Evolutionary conservation across 78 protist species (phyloP).

Genomic region (Dictyostelium citrinum): DNA sequence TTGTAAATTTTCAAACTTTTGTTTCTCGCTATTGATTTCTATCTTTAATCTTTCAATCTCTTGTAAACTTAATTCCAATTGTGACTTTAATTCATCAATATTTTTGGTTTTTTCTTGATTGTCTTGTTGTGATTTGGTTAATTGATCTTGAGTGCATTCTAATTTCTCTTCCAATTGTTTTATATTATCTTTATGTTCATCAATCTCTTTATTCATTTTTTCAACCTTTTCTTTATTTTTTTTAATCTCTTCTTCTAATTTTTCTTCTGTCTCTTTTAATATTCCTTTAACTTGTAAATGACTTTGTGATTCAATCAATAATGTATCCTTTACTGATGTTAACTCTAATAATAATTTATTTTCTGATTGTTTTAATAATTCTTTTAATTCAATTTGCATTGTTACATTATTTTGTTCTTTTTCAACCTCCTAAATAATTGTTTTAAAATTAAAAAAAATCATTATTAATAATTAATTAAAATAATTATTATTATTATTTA

Average conservation of each 20-base stretch:
- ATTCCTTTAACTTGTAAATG: background rate
- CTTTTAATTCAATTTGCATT: constrained; percentile 7
- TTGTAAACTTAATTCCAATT: background rate
- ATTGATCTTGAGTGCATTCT: background rate
- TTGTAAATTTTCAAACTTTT: background rate
- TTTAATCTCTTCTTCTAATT: background rate
- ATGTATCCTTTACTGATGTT: constrained; percentile 2
- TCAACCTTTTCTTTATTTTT: background rate
- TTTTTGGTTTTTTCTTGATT: background rate
- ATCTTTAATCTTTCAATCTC: constrained; percentile 10
- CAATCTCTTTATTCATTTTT: background rate
- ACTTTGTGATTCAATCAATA: constrained; percentile 1
- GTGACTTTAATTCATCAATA: background rate
- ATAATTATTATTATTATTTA: too few relatives aligned
- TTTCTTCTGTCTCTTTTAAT: background rate
- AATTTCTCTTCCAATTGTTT: background rate
- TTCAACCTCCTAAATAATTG: background rate
- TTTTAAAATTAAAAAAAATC: background rate
- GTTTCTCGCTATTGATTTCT: background rate
- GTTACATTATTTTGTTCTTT: background rate
- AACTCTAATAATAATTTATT: background rate
- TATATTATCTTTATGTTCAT: background rate
- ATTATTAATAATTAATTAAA: background rate
- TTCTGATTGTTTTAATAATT: background rate
- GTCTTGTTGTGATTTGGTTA: background rate